phyloP scores from a whole-genome alignment of 805 yeast species.

The Kuraishia ogatae region DNA sequence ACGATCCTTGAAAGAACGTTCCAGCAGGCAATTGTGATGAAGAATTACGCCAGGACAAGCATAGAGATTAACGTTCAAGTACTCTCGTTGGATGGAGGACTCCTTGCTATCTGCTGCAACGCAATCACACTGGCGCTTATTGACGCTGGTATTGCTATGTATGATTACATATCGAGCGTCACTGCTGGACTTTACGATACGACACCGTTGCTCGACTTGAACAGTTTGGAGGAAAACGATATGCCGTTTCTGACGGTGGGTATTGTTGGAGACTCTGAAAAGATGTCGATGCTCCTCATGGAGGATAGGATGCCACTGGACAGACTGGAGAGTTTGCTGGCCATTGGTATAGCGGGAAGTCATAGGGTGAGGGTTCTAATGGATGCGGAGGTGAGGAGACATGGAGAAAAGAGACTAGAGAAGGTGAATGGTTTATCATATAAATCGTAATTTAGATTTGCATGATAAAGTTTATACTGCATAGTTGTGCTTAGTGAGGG shows the following conservation, averaged over 20 bases:
- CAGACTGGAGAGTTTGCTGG: constrained; percentile 62
- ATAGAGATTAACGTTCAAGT: constrained; percentile 73
- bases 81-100: constrained; percentile 84
- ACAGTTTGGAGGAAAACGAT: constrained; percentile 75
- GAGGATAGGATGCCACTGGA: constrained; percentile 87
- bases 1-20: constrained; percentile 63
- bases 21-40: constrained; percentile 62
- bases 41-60: constrained; percentile 74
- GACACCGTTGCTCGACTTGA: constrained; percentile 75
- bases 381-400: constrained; percentile 77
- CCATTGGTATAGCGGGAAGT: constrained; percentile 81
- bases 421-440: not conserved
- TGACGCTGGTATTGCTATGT: constrained; percentile 94
- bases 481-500: too few relatives aligned
- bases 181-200: constrained; percentile 72
- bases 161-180: constrained; percentile 78
- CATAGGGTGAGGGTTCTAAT: constrained; percentile 74
- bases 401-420: constrained; percentile 50
- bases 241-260: constrained; percentile 78
- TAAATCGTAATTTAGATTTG: not conserved
- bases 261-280: constrained; percentile 73
- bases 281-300: constrained; percentile 63
- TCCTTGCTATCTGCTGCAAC: constrained; percentile 71
- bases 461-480: not conserved
- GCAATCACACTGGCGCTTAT: constrained; percentile 83